Evolutionary conservation across 1,284 basidiomycete species (phyloP).

Genomic region (Ceratobasidium sp.): DNA sequence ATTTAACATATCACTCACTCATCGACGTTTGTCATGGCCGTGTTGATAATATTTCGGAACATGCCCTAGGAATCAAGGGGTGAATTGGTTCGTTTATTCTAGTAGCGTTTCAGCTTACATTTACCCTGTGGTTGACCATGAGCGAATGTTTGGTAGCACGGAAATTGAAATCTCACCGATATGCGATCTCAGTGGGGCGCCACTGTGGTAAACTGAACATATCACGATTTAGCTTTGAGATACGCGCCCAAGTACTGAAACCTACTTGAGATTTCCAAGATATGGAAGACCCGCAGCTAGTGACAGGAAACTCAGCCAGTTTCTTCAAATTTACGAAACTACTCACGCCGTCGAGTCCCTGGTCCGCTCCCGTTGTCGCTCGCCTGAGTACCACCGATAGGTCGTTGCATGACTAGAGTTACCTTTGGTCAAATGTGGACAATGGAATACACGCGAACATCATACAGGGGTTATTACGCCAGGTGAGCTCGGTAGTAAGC

Average conservation of each 20-base stretch:
- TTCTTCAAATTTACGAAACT: neutral
- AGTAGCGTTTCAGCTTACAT: neutral
- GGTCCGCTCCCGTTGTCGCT: neutral
- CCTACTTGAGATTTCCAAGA: neutral
- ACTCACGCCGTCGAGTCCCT: neutral
- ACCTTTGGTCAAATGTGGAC: neutral
- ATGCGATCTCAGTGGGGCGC: neutral
- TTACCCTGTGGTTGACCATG: neutral
- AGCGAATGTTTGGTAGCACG: too few relatives aligned
- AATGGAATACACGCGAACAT: neutral
- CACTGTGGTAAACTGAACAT: conserved; percentile 8
- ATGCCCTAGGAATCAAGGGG: neutral
- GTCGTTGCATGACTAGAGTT: neutral
- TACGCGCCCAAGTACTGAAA: neutral
- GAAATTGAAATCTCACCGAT: neutral
- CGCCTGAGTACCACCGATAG: neutral
- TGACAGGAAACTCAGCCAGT: too few relatives aligned
- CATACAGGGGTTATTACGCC: neutral
- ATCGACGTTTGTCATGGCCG: neutral
- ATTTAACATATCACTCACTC: neutral
- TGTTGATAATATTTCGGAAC: conserved; percentile 3
- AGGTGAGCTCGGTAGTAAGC: neutral
- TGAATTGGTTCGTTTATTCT: neutral
- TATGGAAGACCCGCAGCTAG: neutral
- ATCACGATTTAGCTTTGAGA: neutral